These are phyloP conservation scores for Hippophae rhamnoides DNA, from an alignment of 306 rosid species.

Conservation along the genomic window DNA sequence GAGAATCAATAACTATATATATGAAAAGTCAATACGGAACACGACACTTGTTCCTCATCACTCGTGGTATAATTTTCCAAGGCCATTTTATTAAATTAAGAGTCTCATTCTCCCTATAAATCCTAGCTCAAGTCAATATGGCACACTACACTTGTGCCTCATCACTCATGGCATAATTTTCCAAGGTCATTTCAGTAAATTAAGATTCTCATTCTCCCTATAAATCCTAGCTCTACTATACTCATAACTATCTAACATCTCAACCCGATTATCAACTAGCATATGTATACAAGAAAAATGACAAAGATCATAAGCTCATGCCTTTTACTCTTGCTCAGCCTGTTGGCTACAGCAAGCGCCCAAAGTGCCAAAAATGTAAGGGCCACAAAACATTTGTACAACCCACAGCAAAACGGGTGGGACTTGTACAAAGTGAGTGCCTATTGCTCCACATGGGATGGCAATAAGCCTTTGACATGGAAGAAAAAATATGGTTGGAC, in stretches of 20 bases:
- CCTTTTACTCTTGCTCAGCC: neutral
- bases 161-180: too few species aligned
- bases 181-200: too few species aligned
- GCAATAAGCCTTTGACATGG: conserved; percentile 46
- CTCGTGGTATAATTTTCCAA: too few species aligned
- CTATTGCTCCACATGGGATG: conserved; percentile 76
- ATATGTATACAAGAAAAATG: conserved; percentile 11
- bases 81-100: too few species aligned
- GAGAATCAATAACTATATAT: too few species aligned
- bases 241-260: too few species aligned
- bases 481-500: conserved; percentile 79
- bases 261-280: neutral
- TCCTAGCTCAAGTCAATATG: too few species aligned
- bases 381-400: conserved; percentile 57
- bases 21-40: too few species aligned
- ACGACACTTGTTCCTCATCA: too few species aligned
- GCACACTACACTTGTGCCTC: too few species aligned
- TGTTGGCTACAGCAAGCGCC: conserved; percentile 22
- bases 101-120: too few species aligned
- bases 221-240: neutral
- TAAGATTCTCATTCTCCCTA: neutral
- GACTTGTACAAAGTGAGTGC: conserved; percentile 48
- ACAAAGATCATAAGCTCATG: conserved; percentile 2
- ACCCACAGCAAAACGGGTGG: conserved; percentile 49
- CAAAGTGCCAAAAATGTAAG: conserved; percentile 53